These are phyloP conservation scores for Lachancea sp. DNA, from an alignment of 805 yeast species.

Conservation along the genomic window DNA sequence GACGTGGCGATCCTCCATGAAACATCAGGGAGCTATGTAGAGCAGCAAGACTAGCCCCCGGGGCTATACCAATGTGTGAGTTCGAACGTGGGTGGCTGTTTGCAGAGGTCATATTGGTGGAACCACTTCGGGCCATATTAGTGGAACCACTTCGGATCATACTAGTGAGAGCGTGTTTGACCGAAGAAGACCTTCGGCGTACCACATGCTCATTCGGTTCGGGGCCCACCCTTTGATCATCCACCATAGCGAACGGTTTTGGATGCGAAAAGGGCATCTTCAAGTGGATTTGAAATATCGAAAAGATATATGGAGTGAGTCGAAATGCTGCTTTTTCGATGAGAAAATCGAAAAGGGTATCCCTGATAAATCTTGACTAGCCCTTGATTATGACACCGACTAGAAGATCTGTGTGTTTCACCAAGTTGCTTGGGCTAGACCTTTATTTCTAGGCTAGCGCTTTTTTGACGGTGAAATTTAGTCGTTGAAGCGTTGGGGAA, in stretches of 20 bases:
- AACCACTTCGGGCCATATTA: conserved; percentile 12
- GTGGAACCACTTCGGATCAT: conserved; percentile 13
- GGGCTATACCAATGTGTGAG: not conserved
- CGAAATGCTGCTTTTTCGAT: too few species aligned
- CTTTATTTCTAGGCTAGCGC: too few species aligned
- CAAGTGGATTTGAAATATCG: not conserved
- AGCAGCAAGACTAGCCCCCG: not conserved
- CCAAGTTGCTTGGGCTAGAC: too few species aligned
- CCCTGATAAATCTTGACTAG: too few species aligned
- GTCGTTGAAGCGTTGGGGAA: too few species aligned
- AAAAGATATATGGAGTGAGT: too few species aligned
- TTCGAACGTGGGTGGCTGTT: not conserved
- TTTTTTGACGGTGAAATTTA: too few species aligned
- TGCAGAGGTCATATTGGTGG: not conserved
- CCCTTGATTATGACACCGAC: too few species aligned
- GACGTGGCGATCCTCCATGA: conserved; percentile 1
- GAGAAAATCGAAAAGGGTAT: too few species aligned
- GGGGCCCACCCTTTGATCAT: not conserved
- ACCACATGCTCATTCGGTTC: not conserved
- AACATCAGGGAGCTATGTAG: not conserved
- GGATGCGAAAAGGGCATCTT: not conserved
- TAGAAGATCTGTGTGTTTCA: too few species aligned
- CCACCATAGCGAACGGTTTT: not conserved
- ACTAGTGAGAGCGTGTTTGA: conserved; percentile 22
- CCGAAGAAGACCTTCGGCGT: conserved; percentile 21